A percentile compares a stretch with the other conserved stretches of the same genome.
These are phyloP conservation scores for Thraustochytrium sp. DNA, from an alignment of 352 stramenopile species.

Conservation along the genomic window DNA sequence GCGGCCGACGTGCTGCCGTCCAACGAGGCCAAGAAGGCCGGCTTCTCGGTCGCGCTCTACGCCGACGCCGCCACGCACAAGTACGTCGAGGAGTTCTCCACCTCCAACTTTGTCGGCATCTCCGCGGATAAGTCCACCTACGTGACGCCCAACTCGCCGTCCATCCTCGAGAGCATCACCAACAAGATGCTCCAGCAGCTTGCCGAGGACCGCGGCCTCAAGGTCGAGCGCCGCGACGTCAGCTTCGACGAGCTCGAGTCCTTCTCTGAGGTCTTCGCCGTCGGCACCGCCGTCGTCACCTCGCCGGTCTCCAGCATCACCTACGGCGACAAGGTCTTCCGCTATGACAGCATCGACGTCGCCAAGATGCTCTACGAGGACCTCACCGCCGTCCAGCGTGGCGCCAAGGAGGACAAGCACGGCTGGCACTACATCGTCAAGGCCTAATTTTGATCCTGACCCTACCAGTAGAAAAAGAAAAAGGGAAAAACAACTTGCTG, in stretches of 20 bases:
- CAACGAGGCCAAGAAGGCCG: constrained; percentile 70
- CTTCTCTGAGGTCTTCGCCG: constrained; percentile 77
- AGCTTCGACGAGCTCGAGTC: constrained; percentile 61
- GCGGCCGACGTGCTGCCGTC: constrained; percentile 77
- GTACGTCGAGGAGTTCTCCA: constrained; percentile 78
- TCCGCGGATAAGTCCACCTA: constrained; percentile 58
- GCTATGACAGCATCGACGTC: constrained; percentile 55
- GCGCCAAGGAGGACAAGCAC: constrained; percentile 68
- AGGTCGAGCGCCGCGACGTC: constrained; percentile 61
- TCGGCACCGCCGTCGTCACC: constrained; percentile 77
- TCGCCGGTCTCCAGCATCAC: constrained; percentile 66
- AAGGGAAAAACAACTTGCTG: no score
- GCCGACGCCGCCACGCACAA: constrained; percentile 72
- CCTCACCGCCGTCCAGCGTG: constrained; percentile 68
- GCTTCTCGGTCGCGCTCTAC: constrained; percentile 74
- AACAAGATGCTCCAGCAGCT: constrained; percentile 79
- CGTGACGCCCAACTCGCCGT: constrained; percentile 66
- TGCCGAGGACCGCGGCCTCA: constrained; percentile 65
- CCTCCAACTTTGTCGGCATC: constrained; percentile 79
- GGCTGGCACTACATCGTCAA: constrained; percentile 56
- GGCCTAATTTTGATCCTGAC: not conserved
- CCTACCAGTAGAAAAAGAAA: not conserved
- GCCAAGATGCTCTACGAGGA: constrained; percentile 67
- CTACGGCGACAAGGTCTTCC: constrained; percentile 46
- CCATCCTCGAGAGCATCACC: constrained; percentile 72